phyloP scores from a whole-genome alignment of 2,329 filamentous ascomycete species.

The Drechslerella stenobrocha region DNA sequence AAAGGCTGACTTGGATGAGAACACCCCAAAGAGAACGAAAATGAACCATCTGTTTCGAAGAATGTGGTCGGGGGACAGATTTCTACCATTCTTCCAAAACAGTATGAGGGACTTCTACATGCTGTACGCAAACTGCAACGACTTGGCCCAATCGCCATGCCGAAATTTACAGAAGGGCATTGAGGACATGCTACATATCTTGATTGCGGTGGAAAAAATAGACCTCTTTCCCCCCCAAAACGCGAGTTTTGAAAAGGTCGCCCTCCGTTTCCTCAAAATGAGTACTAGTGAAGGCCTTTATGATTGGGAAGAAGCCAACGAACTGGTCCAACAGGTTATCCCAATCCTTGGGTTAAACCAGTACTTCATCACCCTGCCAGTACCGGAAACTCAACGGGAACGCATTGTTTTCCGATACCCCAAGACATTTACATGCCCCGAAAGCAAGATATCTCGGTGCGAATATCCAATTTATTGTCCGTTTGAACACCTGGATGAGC shows the following conservation, averaged over 20 bases:
- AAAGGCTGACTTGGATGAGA: not conserved
- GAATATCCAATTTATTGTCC: conserved; percentile 15
- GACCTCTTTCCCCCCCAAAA: conserved; percentile 5
- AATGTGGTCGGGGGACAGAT: conserved; percentile 17
- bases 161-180: conserved; percentile 7
- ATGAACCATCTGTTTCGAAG: conserved; percentile 10
- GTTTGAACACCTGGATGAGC: conserved; percentile 15
- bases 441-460: conserved; percentile 16
- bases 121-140: conserved; percentile 9
- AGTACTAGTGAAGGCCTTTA: conserved; percentile 3
- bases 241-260: not conserved
- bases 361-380: not conserved
- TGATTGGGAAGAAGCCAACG: not conserved
- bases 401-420: conserved; percentile 12
- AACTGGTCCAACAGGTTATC: not conserved
- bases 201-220: not conserved
- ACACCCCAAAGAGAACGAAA: not conserved
- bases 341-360: conserved; percentile 10
- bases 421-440: conserved; percentile 12
- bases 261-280: conserved; percentile 21
- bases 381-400: not conserved
- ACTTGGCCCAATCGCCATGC: not conserved
- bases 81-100: conserved; percentile 12
- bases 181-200: conserved; percentile 8
- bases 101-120: conserved; percentile 9